These are phyloP conservation scores for Diplodia sapinea DNA, from an alignment of 2,329 filamentous ascomycete genomes.

Conservation along the genomic window DNA sequence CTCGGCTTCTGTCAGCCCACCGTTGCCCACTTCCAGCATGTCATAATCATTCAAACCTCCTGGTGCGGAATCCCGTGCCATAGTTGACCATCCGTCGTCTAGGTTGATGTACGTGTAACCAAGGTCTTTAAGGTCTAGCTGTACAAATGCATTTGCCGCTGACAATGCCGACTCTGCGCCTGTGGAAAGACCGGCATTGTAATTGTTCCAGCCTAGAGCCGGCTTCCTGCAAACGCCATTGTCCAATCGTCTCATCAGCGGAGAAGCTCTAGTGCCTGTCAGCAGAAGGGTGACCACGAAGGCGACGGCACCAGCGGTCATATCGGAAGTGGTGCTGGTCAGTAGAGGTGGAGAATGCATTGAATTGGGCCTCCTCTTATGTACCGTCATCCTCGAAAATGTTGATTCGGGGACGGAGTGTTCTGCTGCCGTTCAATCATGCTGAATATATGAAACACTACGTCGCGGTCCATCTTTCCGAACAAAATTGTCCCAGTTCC, in stretches of 20 bases:
- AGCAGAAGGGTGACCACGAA: neutral
- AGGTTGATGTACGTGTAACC: conserved; percentile 40
- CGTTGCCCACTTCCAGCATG: conserved; percentile 36
- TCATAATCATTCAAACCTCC: conserved; percentile 42
- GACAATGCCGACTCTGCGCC: conserved; percentile 9
- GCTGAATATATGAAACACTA: conserved; percentile 16
- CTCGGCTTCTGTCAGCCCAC: conserved; percentile 38
- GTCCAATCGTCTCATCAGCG: conserved; percentile 28
- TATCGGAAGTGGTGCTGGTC: neutral
- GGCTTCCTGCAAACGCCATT: conserved; percentile 36
- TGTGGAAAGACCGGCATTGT: conserved; percentile 12
- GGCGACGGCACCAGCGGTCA: neutral
- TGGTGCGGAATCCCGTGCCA: conserved; percentile 37
- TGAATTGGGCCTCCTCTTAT: neutral
- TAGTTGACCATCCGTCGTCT: conserved; percentile 46
- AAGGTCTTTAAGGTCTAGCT: conserved; percentile 36
- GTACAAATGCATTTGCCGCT: conserved; percentile 6
- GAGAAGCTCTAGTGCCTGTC: neutral
- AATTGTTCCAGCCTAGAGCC: conserved; percentile 39
- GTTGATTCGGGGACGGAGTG: conserved; percentile 1
- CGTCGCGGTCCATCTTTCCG: conserved; percentile 25
- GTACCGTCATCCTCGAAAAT: neutral
- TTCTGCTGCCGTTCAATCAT: conserved; percentile 23
- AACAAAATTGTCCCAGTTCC: conserved; percentile 13
- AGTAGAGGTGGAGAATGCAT: neutral